A percentile compares a stretch with the other conserved stretches of the same genome.
Conservation (phyloP, 305 asterid genomes). For the Fraxinus xanthoxyloides region DNA sequence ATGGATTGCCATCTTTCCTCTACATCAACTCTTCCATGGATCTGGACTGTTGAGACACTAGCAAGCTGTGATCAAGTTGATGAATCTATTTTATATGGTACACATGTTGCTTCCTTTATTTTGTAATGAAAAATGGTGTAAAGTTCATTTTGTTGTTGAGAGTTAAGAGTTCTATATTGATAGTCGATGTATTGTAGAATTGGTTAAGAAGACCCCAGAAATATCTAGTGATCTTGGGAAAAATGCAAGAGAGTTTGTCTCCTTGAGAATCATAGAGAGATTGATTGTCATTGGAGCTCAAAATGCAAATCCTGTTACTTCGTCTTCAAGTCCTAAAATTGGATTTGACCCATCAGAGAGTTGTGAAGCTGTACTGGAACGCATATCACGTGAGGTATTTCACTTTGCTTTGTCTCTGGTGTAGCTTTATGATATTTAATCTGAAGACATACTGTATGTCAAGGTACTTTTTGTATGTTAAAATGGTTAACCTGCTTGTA, state of each 20-base stretch:
- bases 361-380: slow-evolving; percentile 49
- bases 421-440: slow-evolving; percentile 1
- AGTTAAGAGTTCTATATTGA: slow-evolving; percentile 21
- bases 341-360: slow-evolving; percentile 41
- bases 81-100: slow-evolving; percentile 48
- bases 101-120: not conserved
- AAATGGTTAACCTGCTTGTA: slow-evolving; percentile 1
- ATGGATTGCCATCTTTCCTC: slow-evolving; percentile 44
- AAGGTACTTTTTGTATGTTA: not conserved
- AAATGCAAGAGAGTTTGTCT: slow-evolving; percentile 44
- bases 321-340: slow-evolving; percentile 26
- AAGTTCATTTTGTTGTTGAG: slow-evolving; percentile 13
- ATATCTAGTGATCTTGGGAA: slow-evolving; percentile 29
- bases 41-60: slow-evolving; percentile 50
- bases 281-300: slow-evolving; percentile 27
- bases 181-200: slow-evolving; percentile 38
- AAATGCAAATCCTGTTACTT: slow-evolving; percentile 26
- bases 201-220: slow-evolving; percentile 44
- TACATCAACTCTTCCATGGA: slow-evolving; percentile 43
- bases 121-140: slow-evolving; percentile 15
- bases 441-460: not conserved
- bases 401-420: slow-evolving; percentile 8
- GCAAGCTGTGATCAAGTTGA: slow-evolving; percentile 44
- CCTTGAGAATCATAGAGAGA: slow-evolving; percentile 49
- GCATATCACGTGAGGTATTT: slow-evolving; percentile 41